Evolutionary conservation across 495 filamentous ascomycete species (phyloP), one percentile per base, ranked within the genome.

Genomic region (Aspergillus diversus): DNA sequence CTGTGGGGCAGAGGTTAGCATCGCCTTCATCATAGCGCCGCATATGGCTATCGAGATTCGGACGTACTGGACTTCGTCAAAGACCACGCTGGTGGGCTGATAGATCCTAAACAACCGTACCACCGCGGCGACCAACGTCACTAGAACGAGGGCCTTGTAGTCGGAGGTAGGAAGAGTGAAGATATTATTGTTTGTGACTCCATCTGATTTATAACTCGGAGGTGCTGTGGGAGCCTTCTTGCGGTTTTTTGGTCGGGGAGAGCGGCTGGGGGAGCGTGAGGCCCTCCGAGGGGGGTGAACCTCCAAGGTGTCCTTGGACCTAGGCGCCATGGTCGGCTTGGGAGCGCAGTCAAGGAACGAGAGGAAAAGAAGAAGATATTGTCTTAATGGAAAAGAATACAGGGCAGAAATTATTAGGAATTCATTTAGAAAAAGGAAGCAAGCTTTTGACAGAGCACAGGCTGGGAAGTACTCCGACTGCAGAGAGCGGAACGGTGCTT

Each of bases 21-120:
- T 64, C 13, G 47, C n/a, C 17, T 12, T 17, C 4, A 17, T 8
- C 27, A 35, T 34, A 57, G 47, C 17, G 47, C 27, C n/a, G 37
- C 12, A 5, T 21, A 6, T 11, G 31, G 11, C 2, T 27, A 58
- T 32, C 42, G 37, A 53, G 52, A 5, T 17, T 16, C 35, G 63
- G 57, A 81, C 90, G 68, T 87, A 97, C 93, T 99, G 95, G 74
- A 99, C 95, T 83, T 99, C 95, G 72, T 99, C 95, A 74, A 99
- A 99, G 52, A 99, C 95, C 42, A 99, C 95, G 69, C 93, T 97
- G 65, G 87, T 89, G 48, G 95, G 95, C 73, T 97, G 92, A 75
- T 96, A 97, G 77, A 98, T 97, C 73, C 92, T 87, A 83, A 96
- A 99, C 33, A 99, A 77, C 63, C 95, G 89, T 60, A 99, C 93